Evolutionary conservation across 2,329 filamentous ascomycete genomes (phyloP).

Genomic region (Ophiostoma quercus): DNA sequence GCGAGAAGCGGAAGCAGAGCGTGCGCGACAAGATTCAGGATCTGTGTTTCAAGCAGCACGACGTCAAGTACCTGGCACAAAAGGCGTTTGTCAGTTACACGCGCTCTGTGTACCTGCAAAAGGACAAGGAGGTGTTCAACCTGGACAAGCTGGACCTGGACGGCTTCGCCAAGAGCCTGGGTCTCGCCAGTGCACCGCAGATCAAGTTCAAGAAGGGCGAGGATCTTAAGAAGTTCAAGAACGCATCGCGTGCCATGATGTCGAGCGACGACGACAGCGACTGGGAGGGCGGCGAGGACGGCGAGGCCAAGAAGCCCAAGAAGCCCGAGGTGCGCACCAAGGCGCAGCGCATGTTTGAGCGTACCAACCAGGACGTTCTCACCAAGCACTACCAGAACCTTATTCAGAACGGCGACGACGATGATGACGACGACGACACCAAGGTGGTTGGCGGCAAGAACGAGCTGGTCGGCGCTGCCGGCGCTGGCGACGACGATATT

Average conservation of each 20-base stretch:
- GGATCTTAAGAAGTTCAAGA: conserved; percentile 81
- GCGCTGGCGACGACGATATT: conserved; percentile 34
- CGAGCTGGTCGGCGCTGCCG: conserved; percentile 1
- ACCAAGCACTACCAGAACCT: conserved; percentile 92
- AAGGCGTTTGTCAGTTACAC: conserved; percentile 93
- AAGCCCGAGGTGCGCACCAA: conserved; percentile 80
- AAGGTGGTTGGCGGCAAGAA: conserved; percentile 15
- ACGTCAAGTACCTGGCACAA: conserved; percentile 90
- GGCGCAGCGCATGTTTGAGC: conserved; percentile 96
- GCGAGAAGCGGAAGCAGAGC: conserved; percentile 80
- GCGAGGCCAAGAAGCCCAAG: conserved; percentile 44
- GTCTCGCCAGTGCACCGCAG: conserved; percentile 82
- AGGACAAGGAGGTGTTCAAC: conserved; percentile 87
- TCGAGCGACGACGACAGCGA: conserved; percentile 58
- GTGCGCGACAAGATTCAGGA: conserved; percentile 83
- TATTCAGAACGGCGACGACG: conserved; percentile 58
- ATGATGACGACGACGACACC: conserved; percentile 47
- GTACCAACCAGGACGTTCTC: conserved; percentile 90
- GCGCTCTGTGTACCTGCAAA: conserved; percentile 78
- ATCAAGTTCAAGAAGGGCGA: conserved; percentile 92
- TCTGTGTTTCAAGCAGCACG: conserved; percentile 92
- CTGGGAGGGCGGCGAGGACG: conserved; percentile 40
- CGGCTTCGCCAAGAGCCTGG: conserved; percentile 76
- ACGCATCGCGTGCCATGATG: conserved; percentile 65
- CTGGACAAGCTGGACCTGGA: conserved; percentile 78